A percentile compares a stretch with the other conserved stretches of the same genome.
These are phyloP conservation scores for Annona squamosa DNA, from an alignment of 164 flowering plant species.

Conservation along the genomic window DNA sequence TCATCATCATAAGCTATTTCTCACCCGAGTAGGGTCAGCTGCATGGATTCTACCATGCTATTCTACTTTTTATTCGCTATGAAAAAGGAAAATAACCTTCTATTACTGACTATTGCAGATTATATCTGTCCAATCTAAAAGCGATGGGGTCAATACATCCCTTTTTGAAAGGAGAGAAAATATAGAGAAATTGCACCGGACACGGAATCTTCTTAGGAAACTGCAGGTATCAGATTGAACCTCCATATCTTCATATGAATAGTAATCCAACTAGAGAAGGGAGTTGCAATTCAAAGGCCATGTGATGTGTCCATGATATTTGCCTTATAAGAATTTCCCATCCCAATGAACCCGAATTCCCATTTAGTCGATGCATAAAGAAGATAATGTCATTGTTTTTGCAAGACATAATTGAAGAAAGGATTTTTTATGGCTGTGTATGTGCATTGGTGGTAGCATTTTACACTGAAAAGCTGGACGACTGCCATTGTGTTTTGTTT, in stretches of 20 bases:
- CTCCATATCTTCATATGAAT: neutral
- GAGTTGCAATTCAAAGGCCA: neutral
- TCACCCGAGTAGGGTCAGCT: too few species aligned
- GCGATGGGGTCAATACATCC: slow-evolving; percentile 91
- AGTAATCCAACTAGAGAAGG: neutral
- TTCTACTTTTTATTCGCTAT: neutral
- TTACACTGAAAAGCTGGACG: neutral
- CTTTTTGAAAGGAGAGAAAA: slow-evolving; percentile 91
- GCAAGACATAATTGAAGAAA: too few species aligned
- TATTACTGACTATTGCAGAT: slow-evolving; percentile 45
- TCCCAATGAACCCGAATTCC: neutral
- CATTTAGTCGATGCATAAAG: neutral
- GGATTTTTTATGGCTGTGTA: neutral
- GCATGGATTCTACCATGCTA: too few species aligned
- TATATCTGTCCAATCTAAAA: slow-evolving; percentile 89
- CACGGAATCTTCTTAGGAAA: slow-evolving; percentile 90
- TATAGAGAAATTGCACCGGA: slow-evolving; percentile 93
- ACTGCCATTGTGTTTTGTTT: neutral
- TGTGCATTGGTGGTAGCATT: neutral
- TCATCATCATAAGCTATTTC: too few species aligned
- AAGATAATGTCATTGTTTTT: neutral
- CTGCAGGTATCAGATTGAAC: slow-evolving; percentile 62
- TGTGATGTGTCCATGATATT: neutral
- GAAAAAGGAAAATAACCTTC: slow-evolving; percentile 1
- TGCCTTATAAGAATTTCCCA: neutral